Evolutionary conservation across 2,329 filamentous ascomycete genomes (phyloP), one percentile per base, ranked within the genome.

Genomic region (Emericellopsis atlantica): DNA sequence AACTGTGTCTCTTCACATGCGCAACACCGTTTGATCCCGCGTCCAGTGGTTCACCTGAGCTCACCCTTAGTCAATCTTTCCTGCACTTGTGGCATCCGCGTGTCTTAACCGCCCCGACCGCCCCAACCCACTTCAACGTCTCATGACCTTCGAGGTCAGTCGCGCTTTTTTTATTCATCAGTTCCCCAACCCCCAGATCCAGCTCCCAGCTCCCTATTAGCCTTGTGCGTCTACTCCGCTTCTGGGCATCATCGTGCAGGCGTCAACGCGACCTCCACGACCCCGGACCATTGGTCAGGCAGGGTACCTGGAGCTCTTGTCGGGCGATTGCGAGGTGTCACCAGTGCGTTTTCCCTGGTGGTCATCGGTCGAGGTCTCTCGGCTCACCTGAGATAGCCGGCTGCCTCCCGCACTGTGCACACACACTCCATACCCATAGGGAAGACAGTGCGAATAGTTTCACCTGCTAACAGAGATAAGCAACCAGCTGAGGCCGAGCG

Each of bases 181-280:
- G 11, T 15, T 37, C 16, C 29, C 24, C 12, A 31, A 24, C 14
- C 33, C 39, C 37, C 12, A 24, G 9, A 11, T n/a, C 23, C 32
- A 26, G 26, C 37, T 34, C 6, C 12, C 35, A 36, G 40, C 18
- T 21, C 15, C 23, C 18, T 6, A 29, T 29, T 29, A n/a, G 26
- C 26, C 26, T 3, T 29, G 8, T 29, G 26, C 26, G 26, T 4
- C 26, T 12, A 9, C 26, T 29, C 34, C 34, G 34, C 34, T 22
- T 12, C 10, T 34, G 18, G 37, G 34, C 40, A 40, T 44, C 40
- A 35, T 44, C 29, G 40, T 42, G 43, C 43, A n/a, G 42, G 29
- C 35, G 34, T 29, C 12, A 12, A 29, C 26, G 26, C 26, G 26
- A 29, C 26, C 26, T 29, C 26, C 26, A 2, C 26, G 3, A 9